Conservation (phyloP, 192 early-diverging fungal species). For the Linnemannia hyalina region DNA sequence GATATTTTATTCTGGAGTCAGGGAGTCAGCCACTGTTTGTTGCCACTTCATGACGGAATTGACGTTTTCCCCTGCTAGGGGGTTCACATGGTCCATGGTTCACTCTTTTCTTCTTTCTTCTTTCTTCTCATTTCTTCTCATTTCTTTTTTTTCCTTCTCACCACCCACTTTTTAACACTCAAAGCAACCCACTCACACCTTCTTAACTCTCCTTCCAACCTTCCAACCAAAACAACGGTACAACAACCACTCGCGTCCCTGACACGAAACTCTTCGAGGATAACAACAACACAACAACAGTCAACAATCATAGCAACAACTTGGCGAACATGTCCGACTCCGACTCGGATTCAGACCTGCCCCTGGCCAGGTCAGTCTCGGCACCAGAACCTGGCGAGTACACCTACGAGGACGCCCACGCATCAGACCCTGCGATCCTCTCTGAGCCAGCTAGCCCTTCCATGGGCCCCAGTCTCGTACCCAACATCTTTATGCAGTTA, state of each 20-base stretch:
- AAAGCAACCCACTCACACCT: too few relatives aligned
- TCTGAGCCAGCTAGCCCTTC: slow-evolving; percentile 42
- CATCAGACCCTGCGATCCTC: slow-evolving; percentile 23
- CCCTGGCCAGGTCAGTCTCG: slow-evolving; percentile 33
- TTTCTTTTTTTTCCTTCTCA: too few relatives aligned
- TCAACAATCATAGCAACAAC: slow-evolving; percentile 10
- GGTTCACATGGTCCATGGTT: too few relatives aligned
- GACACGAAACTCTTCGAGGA: neutral
- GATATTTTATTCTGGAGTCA: too few relatives aligned
- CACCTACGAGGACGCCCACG: slow-evolving; percentile 36
- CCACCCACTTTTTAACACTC: neutral
- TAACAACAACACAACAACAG: neutral
- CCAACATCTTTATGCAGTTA: slow-evolving; percentile 48
- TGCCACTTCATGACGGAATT: too few relatives aligned
- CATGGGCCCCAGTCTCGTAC: slow-evolving; percentile 31
- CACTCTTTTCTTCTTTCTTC: too few relatives aligned
- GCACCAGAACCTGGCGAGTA: slow-evolving; percentile 37
- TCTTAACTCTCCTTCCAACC: neutral
- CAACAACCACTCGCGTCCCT: neutral
- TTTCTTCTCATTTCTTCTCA: neutral
- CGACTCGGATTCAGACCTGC: slow-evolving; percentile 28
- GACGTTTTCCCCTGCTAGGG: too few relatives aligned
- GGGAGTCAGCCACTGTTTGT: too few relatives aligned
- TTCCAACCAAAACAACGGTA: neutral
- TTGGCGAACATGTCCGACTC: slow-evolving; percentile 31